A percentile compares a stretch with the other conserved stretches of the same genome.
Conservation (phyloP, 116 monocot species). For the Iris pallida region DNA sequence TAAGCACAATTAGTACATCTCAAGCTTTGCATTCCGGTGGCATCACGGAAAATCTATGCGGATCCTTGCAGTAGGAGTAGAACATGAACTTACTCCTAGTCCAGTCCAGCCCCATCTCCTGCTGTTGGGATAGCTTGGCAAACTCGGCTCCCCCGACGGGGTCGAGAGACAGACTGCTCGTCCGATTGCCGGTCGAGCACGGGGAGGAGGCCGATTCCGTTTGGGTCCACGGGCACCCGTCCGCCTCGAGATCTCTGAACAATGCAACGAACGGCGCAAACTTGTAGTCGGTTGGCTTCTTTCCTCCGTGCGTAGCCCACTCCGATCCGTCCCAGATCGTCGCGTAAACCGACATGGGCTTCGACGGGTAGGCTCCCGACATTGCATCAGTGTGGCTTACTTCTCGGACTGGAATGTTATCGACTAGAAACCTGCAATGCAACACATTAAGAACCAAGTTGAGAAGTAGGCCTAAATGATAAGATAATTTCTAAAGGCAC, state of each 20-base stretch:
- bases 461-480: not conserved
- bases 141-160: slow-evolving; percentile 36
- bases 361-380: slow-evolving; percentile 40
- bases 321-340: slow-evolving; percentile 51
- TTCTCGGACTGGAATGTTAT: slow-evolving; percentile 51
- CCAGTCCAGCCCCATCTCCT: slow-evolving; percentile 41
- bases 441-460: not conserved
- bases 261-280: slow-evolving; percentile 44
- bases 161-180: slow-evolving; percentile 7
- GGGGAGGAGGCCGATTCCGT: not conserved
- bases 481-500: too few relatives aligned
- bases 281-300: slow-evolving; percentile 43
- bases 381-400: slow-evolving; percentile 35
- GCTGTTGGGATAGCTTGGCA: slow-evolving; percentile 28
- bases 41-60: slow-evolving; percentile 21
- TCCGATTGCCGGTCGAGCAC: not conserved
- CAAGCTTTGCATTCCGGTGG: slow-evolving; percentile 26
- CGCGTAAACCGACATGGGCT: slow-evolving; percentile 45
- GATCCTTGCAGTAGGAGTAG: slow-evolving; percentile 55
- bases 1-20: too few relatives aligned
- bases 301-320: slow-evolving; percentile 43
- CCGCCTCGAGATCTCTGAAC: slow-evolving; percentile 28
- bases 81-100: slow-evolving; percentile 45
- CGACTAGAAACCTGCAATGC: slow-evolving; percentile 54
- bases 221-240: slow-evolving; percentile 29